Percentiles rank a stretch among this genome's conserved stretches.
Evolutionary conservation across 352 stramenopile genomes (phyloP).

Genomic region (Phytophthora tubulina): DNA sequence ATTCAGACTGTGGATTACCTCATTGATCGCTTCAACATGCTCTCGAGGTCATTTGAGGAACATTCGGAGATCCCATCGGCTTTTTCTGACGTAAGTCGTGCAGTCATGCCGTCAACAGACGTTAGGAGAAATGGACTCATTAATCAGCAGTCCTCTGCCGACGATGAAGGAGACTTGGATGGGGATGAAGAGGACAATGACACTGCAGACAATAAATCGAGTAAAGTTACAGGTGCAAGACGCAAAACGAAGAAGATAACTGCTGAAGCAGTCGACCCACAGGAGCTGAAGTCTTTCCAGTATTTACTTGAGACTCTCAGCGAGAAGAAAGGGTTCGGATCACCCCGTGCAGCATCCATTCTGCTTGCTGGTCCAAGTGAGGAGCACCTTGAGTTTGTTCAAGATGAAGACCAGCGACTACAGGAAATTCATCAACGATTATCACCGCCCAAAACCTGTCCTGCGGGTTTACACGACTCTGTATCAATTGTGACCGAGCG

Average conservation of each 20-base stretch:
- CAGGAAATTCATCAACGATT: slow-evolving; percentile 28
- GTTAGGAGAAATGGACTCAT: neutral
- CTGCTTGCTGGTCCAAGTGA: slow-evolving; percentile 41
- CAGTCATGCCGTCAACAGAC: neutral
- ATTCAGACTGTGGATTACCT: slow-evolving; percentile 74
- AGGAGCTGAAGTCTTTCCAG: slow-evolving; percentile 56
- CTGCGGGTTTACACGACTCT: neutral
- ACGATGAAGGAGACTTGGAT: slow-evolving; percentile 11
- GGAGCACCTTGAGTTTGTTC: slow-evolving; percentile 54
- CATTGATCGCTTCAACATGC: slow-evolving; percentile 74
- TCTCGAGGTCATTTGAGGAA: slow-evolving; percentile 53
- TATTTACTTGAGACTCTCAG: slow-evolving; percentile 57
- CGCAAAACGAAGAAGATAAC: slow-evolving; percentile 18
- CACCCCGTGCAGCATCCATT: slow-evolving; percentile 37
- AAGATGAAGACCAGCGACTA: slow-evolving; percentile 55
- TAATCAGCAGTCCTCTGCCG: slow-evolving; percentile 6
- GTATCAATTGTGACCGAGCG: slow-evolving; percentile 24
- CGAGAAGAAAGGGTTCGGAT: slow-evolving; percentile 37
- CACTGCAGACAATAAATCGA: neutral
- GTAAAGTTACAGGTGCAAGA: neutral
- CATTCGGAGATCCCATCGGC: slow-evolving; percentile 9
- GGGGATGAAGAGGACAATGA: slow-evolving; percentile 9
- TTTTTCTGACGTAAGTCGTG: neutral
- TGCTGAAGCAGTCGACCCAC: slow-evolving; percentile 9
- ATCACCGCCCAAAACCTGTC: slow-evolving; percentile 21